These are phyloP conservation scores for Chaetomium strumarium DNA, from an alignment of 2,329 filamentous ascomycete genomes.

Conservation along the genomic window DNA sequence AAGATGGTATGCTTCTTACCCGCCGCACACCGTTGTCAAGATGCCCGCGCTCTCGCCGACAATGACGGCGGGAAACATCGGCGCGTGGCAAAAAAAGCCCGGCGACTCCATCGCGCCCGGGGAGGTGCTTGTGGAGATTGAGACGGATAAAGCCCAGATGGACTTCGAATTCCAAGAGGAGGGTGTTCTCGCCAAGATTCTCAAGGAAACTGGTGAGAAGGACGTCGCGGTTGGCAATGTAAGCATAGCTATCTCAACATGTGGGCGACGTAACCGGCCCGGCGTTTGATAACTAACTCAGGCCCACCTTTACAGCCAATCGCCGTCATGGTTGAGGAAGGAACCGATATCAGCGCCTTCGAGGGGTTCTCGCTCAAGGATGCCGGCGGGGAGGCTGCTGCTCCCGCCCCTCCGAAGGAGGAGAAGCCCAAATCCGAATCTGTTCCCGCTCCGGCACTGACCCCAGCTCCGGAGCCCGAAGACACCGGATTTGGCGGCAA, in stretches of 20 bases:
- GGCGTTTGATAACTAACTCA: conserved; percentile 14
- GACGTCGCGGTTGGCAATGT: conserved; percentile 92
- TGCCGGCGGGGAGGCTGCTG: conserved; percentile 72
- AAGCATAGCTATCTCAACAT: conserved; percentile 36
- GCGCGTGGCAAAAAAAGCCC: conserved; percentile 94
- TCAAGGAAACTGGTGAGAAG: conserved; percentile 90
- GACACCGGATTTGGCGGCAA: conserved; percentile 68
- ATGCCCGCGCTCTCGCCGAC: conserved; percentile 98
- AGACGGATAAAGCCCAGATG: conserved; percentile 99
- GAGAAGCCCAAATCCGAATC: conserved; percentile 56
- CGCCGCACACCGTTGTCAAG: conserved; percentile 88
- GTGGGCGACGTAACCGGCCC: conserved; percentile 1
- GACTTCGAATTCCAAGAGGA: conserved; percentile 99
- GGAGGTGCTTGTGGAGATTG: conserved; percentile 95
- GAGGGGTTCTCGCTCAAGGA: conserved; percentile 83
- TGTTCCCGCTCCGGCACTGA: conserved; percentile 52
- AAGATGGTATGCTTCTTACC: conserved; percentile 75
- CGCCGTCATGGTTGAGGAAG: conserved; percentile 89
- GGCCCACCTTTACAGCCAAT: conserved; percentile 63
- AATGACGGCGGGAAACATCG: conserved; percentile 96
- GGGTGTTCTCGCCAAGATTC: conserved; percentile 86
- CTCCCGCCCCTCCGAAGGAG: conserved; percentile 61
- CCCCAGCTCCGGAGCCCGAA: conserved; percentile 54
- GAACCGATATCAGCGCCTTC: conserved; percentile 79
- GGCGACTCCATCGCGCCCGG: conserved; percentile 83